phyloP scores from a whole-genome alignment of 1,284 basidiomycete species.

The Mycena sp. region DNA sequence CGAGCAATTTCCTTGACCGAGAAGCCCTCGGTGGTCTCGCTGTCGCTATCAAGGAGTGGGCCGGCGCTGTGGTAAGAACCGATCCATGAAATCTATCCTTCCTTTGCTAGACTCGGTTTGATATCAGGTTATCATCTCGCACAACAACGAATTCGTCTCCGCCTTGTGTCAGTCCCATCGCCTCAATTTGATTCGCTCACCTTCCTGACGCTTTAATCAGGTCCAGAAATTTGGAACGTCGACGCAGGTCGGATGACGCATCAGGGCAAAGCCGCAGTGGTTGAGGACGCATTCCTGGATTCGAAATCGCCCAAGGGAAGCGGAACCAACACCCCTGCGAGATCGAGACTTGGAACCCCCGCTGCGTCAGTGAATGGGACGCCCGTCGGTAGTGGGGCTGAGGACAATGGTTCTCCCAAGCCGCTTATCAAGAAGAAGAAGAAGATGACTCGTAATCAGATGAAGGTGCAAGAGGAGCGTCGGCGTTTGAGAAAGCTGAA shows the following conservation, averaged over 20 bases:
- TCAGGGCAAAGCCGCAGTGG: conserved; percentile 86
- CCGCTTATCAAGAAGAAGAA: conserved; percentile 83
- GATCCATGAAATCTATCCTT: conserved; percentile 22
- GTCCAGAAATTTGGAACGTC: conserved; percentile 86
- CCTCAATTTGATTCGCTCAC: conserved; percentile 15
- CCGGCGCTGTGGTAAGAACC: conserved; percentile 84
- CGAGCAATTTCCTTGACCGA: conserved; percentile 96
- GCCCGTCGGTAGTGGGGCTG: conserved; percentile 77
- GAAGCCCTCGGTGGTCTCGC: conserved; percentile 93
- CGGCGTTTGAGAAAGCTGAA: conserved; percentile 80
- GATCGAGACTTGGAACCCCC: conserved; percentile 72
- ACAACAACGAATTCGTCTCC: conserved; percentile 92
- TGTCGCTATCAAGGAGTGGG: conserved; percentile 96
- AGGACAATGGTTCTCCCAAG: conserved; percentile 59
- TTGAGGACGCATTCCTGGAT: conserved; percentile 80
- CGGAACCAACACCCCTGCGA: conserved; percentile 71
- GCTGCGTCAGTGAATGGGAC: conserved; percentile 69
- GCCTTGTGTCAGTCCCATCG: conserved; percentile 75
- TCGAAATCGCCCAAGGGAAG: conserved; percentile 74
- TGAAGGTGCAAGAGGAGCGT: conserved; percentile 89
- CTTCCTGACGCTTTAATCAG: conserved; percentile 46
- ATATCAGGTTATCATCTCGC: conserved; percentile 90
- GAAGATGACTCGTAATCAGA: conserved; percentile 90
- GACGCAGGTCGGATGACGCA: conserved; percentile 85
- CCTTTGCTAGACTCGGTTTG: conserved; percentile 29